These are phyloP conservation scores for Botrytis porri DNA, from an alignment of 2,329 filamentous ascomycete genomes.

Conservation along the genomic window DNA sequence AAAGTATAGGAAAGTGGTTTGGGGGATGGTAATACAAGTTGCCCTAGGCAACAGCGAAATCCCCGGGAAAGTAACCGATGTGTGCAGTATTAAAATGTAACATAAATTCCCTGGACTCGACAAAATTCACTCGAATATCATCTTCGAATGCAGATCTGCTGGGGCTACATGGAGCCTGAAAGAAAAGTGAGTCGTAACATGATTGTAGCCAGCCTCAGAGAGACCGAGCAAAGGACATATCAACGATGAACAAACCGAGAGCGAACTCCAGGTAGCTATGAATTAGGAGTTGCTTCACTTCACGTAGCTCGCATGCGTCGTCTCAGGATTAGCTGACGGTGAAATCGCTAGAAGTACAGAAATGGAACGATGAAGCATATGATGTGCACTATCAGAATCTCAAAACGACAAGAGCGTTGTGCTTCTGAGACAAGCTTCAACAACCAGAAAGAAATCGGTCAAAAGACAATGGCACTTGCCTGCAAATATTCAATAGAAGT, in stretches of 20 bases:
- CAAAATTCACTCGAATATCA: background rate
- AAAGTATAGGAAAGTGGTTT: background rate
- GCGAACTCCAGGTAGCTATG: background rate
- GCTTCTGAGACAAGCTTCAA: background rate
- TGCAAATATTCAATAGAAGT: background rate
- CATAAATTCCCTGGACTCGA: background rate
- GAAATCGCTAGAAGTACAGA: background rate
- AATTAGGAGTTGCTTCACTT: background rate
- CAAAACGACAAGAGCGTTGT: background rate
- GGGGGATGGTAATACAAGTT: background rate
- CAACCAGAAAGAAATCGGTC: background rate
- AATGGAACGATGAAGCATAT: background rate
- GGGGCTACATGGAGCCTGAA: background rate
- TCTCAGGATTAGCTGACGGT: background rate
- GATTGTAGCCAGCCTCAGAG: background rate
- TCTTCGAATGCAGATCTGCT: background rate
- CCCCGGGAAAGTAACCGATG: background rate
- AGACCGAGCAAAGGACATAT: background rate
- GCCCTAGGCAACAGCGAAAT: background rate
- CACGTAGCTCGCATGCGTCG: background rate
- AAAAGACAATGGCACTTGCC: conserved; percentile 9
- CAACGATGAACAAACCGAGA: background rate
- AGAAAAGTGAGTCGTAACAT: background rate
- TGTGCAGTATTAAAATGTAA: background rate
- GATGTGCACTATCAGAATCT: background rate